These are phyloP conservation scores for Lophiotrema nucula DNA, from an alignment of 495 filamentous ascomycete species.

Conservation along the genomic window DNA sequence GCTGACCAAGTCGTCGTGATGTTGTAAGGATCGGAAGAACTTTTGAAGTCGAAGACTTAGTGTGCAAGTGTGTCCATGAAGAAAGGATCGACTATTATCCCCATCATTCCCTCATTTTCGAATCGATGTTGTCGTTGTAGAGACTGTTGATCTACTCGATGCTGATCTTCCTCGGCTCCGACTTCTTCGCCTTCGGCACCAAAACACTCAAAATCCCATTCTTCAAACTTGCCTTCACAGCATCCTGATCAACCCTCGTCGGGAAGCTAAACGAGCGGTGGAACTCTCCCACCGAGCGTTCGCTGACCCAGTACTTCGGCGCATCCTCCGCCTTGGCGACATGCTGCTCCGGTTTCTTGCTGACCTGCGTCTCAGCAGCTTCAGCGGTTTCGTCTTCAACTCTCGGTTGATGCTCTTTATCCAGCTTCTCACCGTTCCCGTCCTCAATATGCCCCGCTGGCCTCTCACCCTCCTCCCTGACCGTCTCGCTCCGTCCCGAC, in stretches of 20 bases:
- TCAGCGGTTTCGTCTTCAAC: constrained; percentile 62
- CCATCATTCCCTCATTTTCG: no score
- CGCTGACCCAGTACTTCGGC: constrained; percentile 73
- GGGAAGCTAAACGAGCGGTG: constrained; percentile 77
- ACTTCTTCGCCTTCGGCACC: constrained; percentile 72
- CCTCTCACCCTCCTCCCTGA: constrained; percentile 32
- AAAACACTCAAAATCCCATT: constrained; percentile 70
- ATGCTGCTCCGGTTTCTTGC: constrained; percentile 9
- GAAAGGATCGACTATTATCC: no score
- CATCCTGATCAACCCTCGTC: constrained; percentile 68
- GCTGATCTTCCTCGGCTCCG: constrained; percentile 51
- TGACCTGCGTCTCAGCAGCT: constrained; percentile 7
- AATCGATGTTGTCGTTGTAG: no score
- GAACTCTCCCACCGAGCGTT: constrained; percentile 81
- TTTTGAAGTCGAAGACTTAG: no score
- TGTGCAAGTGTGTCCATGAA: no score
- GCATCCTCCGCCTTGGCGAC: constrained; percentile 7
- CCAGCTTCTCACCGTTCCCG: background rate
- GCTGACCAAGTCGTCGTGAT: no score
- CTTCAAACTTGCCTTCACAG: constrained; percentile 70
- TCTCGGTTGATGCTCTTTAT: constrained; percentile 49
- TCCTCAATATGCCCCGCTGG: constrained; percentile 46
- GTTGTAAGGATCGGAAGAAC: no score
- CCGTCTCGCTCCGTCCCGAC: constrained; percentile 62
- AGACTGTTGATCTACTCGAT: no score